phyloP scores from a whole-genome alignment of 805 yeast species.

The Tetrapisispora nanseiensis region DNA sequence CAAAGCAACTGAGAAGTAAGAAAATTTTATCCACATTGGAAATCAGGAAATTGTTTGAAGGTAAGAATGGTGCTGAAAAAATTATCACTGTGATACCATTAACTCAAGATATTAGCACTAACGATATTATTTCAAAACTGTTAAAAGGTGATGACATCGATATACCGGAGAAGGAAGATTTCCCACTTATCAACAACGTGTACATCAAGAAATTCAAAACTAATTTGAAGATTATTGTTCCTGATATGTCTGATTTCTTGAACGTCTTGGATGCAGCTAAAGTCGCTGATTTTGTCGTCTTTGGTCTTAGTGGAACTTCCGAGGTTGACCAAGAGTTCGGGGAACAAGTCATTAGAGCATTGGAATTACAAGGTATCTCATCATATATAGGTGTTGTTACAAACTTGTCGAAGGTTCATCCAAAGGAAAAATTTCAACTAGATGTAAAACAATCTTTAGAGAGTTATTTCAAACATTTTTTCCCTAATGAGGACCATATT shows the following conservation, averaged over 20 bases:
- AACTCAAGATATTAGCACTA: slow-evolving; percentile 55
- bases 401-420: slow-evolving; percentile 55
- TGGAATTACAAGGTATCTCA: slow-evolving; percentile 87
- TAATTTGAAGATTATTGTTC: slow-evolving; percentile 60
- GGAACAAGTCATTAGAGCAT: slow-evolving; percentile 80
- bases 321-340: slow-evolving; percentile 78
- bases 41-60: slow-evolving; percentile 67
- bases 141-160: slow-evolving; percentile 32
- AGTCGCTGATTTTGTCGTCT: slow-evolving; percentile 79
- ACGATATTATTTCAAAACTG: slow-evolving; percentile 44
- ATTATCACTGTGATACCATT: slow-evolving; percentile 73
- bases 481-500: slow-evolving; percentile 71
- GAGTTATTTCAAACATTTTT: slow-evolving; percentile 62
- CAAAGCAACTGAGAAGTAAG: slow-evolving; percentile 65
- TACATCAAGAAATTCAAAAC: slow-evolving; percentile 62
- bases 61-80: slow-evolving; percentile 71
- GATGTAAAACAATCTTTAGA: slow-evolving; percentile 58
- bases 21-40: slow-evolving; percentile 55
- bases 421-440: slow-evolving; percentile 65
- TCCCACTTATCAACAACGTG: slow-evolving; percentile 43
- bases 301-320: slow-evolving; percentile 77
- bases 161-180: slow-evolving; percentile 17
- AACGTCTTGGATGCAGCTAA: slow-evolving; percentile 78
- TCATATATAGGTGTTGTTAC: slow-evolving; percentile 71
- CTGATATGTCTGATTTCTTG: slow-evolving; percentile 56